Evolutionary conservation across 1,284 basidiomycete species (phyloP).

Genomic region (Phellopilus nigrolimitatus): DNA sequence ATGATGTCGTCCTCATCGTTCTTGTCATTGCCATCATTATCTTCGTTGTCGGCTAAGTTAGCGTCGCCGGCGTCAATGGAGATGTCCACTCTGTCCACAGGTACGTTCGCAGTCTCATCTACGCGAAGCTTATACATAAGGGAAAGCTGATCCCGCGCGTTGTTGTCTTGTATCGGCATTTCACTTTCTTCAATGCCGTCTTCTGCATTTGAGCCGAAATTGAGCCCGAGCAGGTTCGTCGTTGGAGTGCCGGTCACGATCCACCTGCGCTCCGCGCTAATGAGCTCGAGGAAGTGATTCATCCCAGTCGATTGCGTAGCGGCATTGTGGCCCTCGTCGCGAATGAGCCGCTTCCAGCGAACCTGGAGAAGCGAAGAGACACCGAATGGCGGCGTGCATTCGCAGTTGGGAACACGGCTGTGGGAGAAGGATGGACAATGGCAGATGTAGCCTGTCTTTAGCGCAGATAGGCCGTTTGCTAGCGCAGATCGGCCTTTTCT

Average conservation of each 20-base stretch:
- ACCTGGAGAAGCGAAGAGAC: constrained; percentile 67
- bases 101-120: background rate
- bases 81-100: background rate
- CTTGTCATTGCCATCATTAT: too few species aligned
- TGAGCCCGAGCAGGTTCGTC: constrained; percentile 69
- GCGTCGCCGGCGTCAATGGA: background rate
- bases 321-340: constrained; percentile 84
- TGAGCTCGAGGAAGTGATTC: constrained; percentile 45
- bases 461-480: constrained; percentile 34
- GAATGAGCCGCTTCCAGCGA: constrained; percentile 81
- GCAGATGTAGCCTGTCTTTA: constrained; percentile 45
- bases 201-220: constrained; percentile 42
- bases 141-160: background rate
- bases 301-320: constrained; percentile 47
- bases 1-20: background rate
- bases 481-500: too few species aligned
- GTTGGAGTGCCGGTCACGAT: constrained; percentile 87
- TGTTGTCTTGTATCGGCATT: background rate
- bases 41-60: too few species aligned
- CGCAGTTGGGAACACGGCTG: constrained; percentile 57
- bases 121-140: background rate
- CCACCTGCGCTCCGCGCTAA: constrained; percentile 80
- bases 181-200: constrained; percentile 22
- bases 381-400: constrained; percentile 38
- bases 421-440: constrained; percentile 41